Conservation (phyloP, 129 eudicot genomes). For the Saussurea involucrata region DNA sequence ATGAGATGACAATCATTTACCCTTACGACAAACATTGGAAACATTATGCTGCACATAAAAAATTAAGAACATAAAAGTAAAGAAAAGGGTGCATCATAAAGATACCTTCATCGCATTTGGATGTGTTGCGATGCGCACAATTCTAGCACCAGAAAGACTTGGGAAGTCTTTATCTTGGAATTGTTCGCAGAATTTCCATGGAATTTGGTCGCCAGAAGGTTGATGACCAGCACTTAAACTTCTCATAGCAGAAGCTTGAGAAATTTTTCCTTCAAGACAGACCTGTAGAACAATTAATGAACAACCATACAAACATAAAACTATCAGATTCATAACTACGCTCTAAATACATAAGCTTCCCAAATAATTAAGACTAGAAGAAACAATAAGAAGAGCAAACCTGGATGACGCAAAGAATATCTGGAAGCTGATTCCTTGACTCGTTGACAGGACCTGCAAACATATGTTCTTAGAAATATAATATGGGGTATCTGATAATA, state of each 20-base stretch:
- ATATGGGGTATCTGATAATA: background rate
- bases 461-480: background rate
- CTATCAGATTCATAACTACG: background rate
- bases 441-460: constrained; percentile 92
- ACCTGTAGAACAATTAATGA: constrained; percentile 41
- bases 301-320: background rate
- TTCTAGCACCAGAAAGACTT: constrained; percentile 96
- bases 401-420: constrained; percentile 95
- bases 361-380: background rate
- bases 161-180: constrained; percentile 82
- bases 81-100: background rate
- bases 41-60: background rate
- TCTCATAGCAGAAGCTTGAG: constrained; percentile 66
- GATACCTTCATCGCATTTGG: constrained; percentile 92
- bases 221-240: constrained; percentile 75
- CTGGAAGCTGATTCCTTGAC: constrained; percentile 87
- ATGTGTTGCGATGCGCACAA: constrained; percentile 96
- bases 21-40: background rate
- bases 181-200: constrained; percentile 92
- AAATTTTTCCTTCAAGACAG: constrained; percentile 85
- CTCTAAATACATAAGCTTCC: background rate
- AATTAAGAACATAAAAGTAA: background rate
- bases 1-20: constrained; percentile 9
- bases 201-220: constrained; percentile 95
- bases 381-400: constrained; percentile 35